phyloP scores from a whole-genome alignment of 2,329 filamentous ascomycete species.

The Paraphaeosphaeria sporulosa region DNA sequence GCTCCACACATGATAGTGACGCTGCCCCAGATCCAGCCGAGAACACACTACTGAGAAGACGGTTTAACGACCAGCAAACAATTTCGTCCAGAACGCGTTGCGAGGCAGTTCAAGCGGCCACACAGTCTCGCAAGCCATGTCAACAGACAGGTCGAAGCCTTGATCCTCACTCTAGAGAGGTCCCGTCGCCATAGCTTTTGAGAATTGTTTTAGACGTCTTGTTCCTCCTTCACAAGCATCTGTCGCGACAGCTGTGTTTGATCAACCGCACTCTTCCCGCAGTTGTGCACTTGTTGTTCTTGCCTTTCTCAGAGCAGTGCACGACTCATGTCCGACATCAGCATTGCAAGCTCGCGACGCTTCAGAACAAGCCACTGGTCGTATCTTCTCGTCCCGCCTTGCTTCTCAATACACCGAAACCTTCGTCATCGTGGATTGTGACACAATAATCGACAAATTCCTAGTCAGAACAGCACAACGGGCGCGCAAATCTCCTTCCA shows the following conservation, averaged over 20 bases:
- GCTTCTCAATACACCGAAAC: slow-evolving; percentile 19
- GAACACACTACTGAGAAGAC: slow-evolving; percentile 24
- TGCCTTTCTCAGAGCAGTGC: slow-evolving; percentile 26
- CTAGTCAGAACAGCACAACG: slow-evolving; percentile 39
- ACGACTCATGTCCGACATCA: slow-evolving; percentile 15
- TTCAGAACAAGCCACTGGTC: slow-evolving; percentile 29
- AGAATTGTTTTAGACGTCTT: slow-evolving; percentile 19
- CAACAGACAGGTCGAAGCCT: slow-evolving; percentile 50
- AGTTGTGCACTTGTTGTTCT: slow-evolving; percentile 14
- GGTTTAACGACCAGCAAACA: slow-evolving; percentile 22
- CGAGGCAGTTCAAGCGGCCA: slow-evolving; percentile 19
- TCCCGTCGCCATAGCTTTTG: slow-evolving; percentile 35
- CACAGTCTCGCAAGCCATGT: slow-evolving; percentile 24
- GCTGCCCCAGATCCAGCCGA: slow-evolving; percentile 30
- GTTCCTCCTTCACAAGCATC: slow-evolving; percentile 12
- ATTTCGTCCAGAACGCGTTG: slow-evolving; percentile 13
- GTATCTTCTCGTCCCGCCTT: slow-evolving; percentile 14
- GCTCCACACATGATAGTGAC: slow-evolving; percentile 10
- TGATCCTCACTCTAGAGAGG: slow-evolving; percentile 52
- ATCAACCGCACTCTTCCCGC: slow-evolving; percentile 20
- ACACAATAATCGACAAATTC: slow-evolving; percentile 22
- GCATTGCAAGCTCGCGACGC: slow-evolving; percentile 21
- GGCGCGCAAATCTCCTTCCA: slow-evolving; percentile 22
- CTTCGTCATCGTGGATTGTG: slow-evolving; percentile 24
- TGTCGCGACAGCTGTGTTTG: slow-evolving; percentile 22